Evolutionary conservation across 441 rosid genomes (phyloP).

Genomic region (Euphorbia schlechtendalii): DNA sequence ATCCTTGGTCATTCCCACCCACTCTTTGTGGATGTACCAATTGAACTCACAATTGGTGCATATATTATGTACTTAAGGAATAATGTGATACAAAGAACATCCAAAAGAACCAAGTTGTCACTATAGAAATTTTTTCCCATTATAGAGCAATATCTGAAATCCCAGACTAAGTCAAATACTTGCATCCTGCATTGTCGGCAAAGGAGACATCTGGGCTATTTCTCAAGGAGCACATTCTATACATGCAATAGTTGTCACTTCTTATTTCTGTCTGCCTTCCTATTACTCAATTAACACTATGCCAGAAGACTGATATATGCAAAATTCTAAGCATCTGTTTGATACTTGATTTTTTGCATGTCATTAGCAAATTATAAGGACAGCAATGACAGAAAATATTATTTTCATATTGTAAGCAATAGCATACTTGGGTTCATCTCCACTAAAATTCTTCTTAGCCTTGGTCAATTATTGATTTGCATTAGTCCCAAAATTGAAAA

Average conservation of each 20-base stretch:
- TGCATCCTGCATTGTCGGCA: neutral
- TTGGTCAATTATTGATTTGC: neutral
- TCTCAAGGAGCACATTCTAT: neutral
- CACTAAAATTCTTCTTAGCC: neutral
- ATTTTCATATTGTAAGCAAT: neutral
- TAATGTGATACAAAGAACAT: neutral
- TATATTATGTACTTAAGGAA: neutral
- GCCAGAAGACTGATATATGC: neutral
- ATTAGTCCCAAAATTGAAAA: neutral
- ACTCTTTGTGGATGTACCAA: no score
- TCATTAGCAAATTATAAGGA: neutral
- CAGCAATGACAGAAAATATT: neutral
- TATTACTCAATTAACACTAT: neutral
- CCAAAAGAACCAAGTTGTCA: neutral
- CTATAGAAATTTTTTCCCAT: neutral
- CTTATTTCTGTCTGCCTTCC: neutral
- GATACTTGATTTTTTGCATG: neutral
- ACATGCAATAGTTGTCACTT: neutral
- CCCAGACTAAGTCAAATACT: neutral
- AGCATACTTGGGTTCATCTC: neutral
- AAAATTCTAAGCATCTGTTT: neutral
- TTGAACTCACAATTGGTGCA: no score
- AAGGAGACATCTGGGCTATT: neutral
- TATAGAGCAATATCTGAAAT: neutral
- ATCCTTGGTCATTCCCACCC: no score